Conservation (phyloP, 2,329 filamentous ascomycete species). For the Alternaria panax region DNA sequence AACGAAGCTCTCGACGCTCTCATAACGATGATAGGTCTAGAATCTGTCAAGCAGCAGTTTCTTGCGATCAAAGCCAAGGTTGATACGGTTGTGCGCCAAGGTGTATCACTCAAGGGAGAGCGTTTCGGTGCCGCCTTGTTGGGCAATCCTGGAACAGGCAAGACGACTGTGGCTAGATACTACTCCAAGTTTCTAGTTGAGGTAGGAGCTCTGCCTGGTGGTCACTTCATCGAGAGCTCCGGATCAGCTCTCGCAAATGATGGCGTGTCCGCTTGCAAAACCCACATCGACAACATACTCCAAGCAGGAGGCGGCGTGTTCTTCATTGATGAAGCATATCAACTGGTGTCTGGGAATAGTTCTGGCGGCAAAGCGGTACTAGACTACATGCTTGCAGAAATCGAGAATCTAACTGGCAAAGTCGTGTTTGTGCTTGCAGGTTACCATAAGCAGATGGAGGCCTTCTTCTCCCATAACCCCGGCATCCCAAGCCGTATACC, state of each 20-base stretch:
- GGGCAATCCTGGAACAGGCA: slow-evolving; percentile 79
- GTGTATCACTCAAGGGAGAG: slow-evolving; percentile 62
- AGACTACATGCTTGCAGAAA: slow-evolving; percentile 74
- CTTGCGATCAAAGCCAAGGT: slow-evolving; percentile 69
- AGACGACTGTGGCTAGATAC: slow-evolving; percentile 77
- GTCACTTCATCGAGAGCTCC: slow-evolving; percentile 69
- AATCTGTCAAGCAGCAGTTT: slow-evolving; percentile 71
- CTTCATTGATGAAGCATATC: slow-evolving; percentile 84
- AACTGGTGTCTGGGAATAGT: slow-evolving; percentile 68
- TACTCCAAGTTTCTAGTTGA: slow-evolving; percentile 72
- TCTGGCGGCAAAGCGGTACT: slow-evolving; percentile 67
- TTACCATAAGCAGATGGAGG: slow-evolving; percentile 77
- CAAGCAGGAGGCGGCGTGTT: slow-evolving; percentile 70
- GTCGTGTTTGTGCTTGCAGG: slow-evolving; percentile 77
- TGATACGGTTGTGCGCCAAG: slow-evolving; percentile 67
- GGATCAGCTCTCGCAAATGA: slow-evolving; percentile 70
- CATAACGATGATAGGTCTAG: slow-evolving; percentile 72
- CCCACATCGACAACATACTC: slow-evolving; percentile 64
- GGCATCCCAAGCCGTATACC: slow-evolving; percentile 76
- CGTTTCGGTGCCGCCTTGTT: slow-evolving; percentile 69
- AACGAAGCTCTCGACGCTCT: slow-evolving; percentile 67
- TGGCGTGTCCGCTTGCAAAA: slow-evolving; percentile 66
- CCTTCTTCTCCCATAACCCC: slow-evolving; percentile 76
- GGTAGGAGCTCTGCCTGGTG: slow-evolving; percentile 68
- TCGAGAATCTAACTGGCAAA: slow-evolving; percentile 74